Base-by-base conservation (phyloP, 2,329 filamentous ascomycete genomes). In the Paraconiothyrium sp. region DNA sequence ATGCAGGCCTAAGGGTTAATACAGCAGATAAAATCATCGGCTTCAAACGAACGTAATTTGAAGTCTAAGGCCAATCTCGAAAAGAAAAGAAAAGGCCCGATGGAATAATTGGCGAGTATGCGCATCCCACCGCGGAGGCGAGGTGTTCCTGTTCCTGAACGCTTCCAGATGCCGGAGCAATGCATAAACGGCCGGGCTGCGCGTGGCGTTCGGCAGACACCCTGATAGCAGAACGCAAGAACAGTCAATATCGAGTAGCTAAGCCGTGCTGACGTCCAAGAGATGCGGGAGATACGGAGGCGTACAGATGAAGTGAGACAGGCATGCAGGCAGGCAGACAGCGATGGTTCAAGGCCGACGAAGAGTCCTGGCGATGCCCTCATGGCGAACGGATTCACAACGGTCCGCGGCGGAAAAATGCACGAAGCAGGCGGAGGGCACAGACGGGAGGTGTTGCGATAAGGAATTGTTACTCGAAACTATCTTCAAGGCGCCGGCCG, bases 381-480 rank as follows among this genome's bases (percentile, higher is more conserved):
- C 20, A 20, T 30, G 46, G 24, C 11, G 4, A n/a, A 8, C 6
- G 46, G 46, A 8, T 9, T 13, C 7, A 6, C 6, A 30, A 50
- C 4, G 16, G 47, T 49, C 47, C 24, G 35, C 51, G 51, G 37
- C 51, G 37, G 51, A 44, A 37, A 44, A 54, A 32, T 7, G 9
- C 43, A 24, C 7, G 51, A 54, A 22, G 51, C 32, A 34, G 27
- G 20, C 35, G 34, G 35, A 43, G 20, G 24, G 54, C 54, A 56
- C 54, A 39, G 54, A 39, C 43, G 54, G 10, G 20, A 20, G 20
- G 13, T 10, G 54, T 14, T 32, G 54, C 43, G 54, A 56, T 56
- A 56, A 56, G 54, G 46, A 35, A 11, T 10, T 9, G 30, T 56
- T 56, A 56, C 54, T 56, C 54, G 54, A 56, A 56, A 56, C 54